These are phyloP conservation scores for Ceratobasidium sp. DNA, from an alignment of 1,284 basidiomycete species.

Conservation along the genomic window DNA sequence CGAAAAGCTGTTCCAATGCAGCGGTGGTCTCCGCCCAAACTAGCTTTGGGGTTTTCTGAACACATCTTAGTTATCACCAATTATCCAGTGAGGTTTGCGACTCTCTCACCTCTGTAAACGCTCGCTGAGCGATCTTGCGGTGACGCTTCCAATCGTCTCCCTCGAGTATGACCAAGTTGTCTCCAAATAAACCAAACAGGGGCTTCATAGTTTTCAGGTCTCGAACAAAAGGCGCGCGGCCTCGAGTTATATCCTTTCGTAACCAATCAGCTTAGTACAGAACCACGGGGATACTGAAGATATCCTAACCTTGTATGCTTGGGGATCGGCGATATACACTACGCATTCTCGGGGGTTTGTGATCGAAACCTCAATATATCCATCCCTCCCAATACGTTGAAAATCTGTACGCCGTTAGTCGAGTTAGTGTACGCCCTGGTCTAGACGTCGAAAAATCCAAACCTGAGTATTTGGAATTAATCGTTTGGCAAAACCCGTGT, in stretches of 20 bases:
- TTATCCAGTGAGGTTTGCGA: background rate
- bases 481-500: conserved; percentile 4
- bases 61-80: background rate
- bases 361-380: conserved; percentile 15
- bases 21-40: conserved; percentile 20
- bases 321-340: conserved; percentile 15
- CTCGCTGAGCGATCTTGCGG: conserved; percentile 28
- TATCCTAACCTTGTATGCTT: conserved; percentile 12
- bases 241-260: background rate
- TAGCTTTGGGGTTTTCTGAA: conserved; percentile 3
- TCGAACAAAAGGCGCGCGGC: background rate
- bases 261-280: background rate
- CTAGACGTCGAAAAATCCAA: background rate
- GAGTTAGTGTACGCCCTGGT: background rate
- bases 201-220: background rate
- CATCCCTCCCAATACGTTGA: conserved; percentile 10
- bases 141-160: conserved; percentile 39
- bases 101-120: conserved; percentile 34
- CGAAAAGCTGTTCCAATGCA: conserved; percentile 14
- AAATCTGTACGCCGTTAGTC: conserved; percentile 7
- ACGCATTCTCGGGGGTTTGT: background rate
- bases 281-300: background rate
- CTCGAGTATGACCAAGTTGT: conserved; percentile 39
- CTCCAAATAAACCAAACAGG: conserved; percentile 28
- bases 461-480: conserved; percentile 19